Evolutionary conservation across 1,284 basidiomycete genomes (phyloP), one percentile per base, ranked within the genome.

Genomic region (Puccinia triticina): DNA sequence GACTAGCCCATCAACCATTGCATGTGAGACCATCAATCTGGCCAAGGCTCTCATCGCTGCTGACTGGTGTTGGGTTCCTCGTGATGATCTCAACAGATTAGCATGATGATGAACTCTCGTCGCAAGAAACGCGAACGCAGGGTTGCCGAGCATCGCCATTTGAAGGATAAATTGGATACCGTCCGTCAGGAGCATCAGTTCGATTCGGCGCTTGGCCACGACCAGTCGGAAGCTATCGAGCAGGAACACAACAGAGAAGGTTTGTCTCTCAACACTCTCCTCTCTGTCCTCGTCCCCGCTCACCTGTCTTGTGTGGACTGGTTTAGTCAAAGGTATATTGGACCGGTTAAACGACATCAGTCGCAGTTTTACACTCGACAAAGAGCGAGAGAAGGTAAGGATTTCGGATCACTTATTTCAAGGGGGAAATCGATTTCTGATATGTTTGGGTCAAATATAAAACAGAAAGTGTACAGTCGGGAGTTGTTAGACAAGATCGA

Each of bases 401-500:
- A 37, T 72, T 72, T 14, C 29, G 61, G 8, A 37, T 43, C 26
- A 14, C 12, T 34, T 34, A 7, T n/a, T 61, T 43, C 40, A 40
- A 46, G n/a, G 7, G 67, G 67, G 12, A 32, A 48, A 14, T 26
- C 18, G 40, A 29, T 73, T 23, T 12, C 4, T 4, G 7, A 11
- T 5, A 26, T 29, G 16, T 18, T 29, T 59, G 26, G 14, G 4
- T 72, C 5, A 10, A 73, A n/a, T 11, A n/a, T 23, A 8, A 21
- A 32, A 29, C 32, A 77, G 76, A 67, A 50, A 50, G 50, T 67
- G 10, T 77, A 77, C 64, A 67, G 61, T 67, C 76, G 76, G n/a
- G 76, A 77, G 29, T n/a, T 77, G 23, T 77, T 77, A 34, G 76
- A 77, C 59, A 67, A 77, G 50, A 77, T 77, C 18, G 64, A 77